Conservation (phyloP, 495 filamentous ascomycete genomes). For the Podospora appendiculata region DNA sequence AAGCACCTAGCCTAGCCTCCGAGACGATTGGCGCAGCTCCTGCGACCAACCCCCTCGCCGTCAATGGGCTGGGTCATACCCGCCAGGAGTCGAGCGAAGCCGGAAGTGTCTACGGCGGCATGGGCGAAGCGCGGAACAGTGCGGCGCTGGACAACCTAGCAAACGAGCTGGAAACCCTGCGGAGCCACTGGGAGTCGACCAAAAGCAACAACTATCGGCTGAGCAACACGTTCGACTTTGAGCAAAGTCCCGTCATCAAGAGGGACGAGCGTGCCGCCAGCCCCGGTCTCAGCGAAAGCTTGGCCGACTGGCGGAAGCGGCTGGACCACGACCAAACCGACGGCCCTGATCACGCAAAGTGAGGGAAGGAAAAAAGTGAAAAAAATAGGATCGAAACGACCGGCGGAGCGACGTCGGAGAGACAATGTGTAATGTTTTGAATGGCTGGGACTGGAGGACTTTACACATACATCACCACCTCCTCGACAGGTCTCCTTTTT, state of each 20-base stretch:
- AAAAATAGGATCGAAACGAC: no score
- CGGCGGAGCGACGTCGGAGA: neutral
- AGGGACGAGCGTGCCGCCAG: slow-evolving; percentile 40
- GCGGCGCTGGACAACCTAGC: slow-evolving; percentile 87
- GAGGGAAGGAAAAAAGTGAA: neutral
- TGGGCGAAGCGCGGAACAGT: slow-evolving; percentile 56
- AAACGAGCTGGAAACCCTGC: slow-evolving; percentile 79
- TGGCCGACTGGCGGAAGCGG: slow-evolving; percentile 68
- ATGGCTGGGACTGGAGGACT: neutral
- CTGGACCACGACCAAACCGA: slow-evolving; percentile 44
- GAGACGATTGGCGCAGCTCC: slow-evolving; percentile 9
- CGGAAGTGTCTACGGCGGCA: slow-evolving; percentile 37
- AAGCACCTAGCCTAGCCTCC: slow-evolving; percentile 23
- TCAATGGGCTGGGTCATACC: slow-evolving; percentile 30
- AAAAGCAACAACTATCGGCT: slow-evolving; percentile 81
- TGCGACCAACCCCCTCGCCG: neutral
- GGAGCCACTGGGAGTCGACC: slow-evolving; percentile 89
- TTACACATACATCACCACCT: neutral
- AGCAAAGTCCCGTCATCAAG: slow-evolving; percentile 38
- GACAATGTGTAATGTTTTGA: slow-evolving; percentile 4
- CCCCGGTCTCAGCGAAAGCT: slow-evolving; percentile 53
- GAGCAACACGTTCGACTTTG: slow-evolving; percentile 80
- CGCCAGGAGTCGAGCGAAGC: slow-evolving; percentile 55
- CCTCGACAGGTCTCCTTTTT: neutral
- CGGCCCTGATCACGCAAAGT: slow-evolving; percentile 10